Conservation (phyloP, 495 filamentous ascomycete species). For the Wilcoxina mikolae region DNA sequence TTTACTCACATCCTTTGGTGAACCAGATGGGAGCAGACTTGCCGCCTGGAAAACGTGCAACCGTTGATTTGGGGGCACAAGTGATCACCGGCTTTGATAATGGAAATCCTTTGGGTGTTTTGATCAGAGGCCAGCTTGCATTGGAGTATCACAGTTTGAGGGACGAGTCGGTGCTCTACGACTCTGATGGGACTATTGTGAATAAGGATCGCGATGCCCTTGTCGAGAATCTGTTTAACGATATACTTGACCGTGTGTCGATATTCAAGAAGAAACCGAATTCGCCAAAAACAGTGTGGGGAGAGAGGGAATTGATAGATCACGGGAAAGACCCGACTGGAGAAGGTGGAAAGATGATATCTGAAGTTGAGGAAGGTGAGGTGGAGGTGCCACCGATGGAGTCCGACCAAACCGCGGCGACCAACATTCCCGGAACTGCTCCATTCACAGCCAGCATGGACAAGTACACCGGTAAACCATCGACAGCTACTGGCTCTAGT, state of each 20-base stretch:
- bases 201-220: constrained; percentile 64
- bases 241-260: constrained; percentile 79
- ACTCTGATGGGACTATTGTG: constrained; percentile 68
- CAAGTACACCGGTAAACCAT: constrained; percentile 29
- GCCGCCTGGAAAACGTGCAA: constrained; percentile 44
- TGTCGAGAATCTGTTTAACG: constrained; percentile 82
- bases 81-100: constrained; percentile 94
- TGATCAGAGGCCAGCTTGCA: constrained; percentile 81
- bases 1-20: constrained; percentile 77
- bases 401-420: constrained; percentile 26
- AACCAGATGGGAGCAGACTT: constrained; percentile 41
- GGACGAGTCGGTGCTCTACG: constrained; percentile 80
- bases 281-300: constrained; percentile 57
- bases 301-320: constrained; percentile 71
- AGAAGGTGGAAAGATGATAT: constrained; percentile 56
- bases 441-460: constrained; percentile 29
- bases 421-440: constrained; percentile 18
- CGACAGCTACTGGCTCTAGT: constrained; percentile 31
- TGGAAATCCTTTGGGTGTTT: constrained; percentile 80
- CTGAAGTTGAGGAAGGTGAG: constrained; percentile 47
- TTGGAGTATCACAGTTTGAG: constrained; percentile 70
- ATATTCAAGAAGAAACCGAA: constrained; percentile 66
- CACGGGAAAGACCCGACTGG: constrained; percentile 59
- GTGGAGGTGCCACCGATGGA: constrained; percentile 33
- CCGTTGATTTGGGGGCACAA: constrained; percentile 90